Evolutionary conservation across 1,284 basidiomycete species (phyloP), one percentile per base, ranked within the genome.

Genomic region (Cutaneotrichosporon dermatis): DNA sequence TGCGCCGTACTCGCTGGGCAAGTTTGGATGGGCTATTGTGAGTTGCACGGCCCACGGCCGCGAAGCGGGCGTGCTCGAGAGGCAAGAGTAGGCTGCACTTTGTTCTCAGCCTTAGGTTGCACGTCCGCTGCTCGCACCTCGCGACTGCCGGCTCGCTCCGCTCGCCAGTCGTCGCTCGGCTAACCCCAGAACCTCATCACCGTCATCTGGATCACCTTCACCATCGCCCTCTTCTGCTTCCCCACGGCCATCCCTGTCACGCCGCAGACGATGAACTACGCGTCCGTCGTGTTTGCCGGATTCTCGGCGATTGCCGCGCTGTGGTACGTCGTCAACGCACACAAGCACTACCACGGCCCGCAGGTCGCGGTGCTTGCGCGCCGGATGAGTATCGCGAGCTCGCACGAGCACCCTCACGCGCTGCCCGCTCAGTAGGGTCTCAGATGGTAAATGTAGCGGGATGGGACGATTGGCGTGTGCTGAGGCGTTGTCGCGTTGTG

Each of bases 281-380:
- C 81, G 11, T 84, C 83, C 34, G 84, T 84, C 5, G 84, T 86
- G 16, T 86, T 85, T 60, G 80, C 85, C 16, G 84, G 83, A 1
- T 85, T 86, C 64, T 83, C 75, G 1, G 64, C 73, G 8, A 79
- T 86, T 37, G 84, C 83, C 45, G 81, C 79, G 0, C 74, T 79
- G 12, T 86, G 84, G 85, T 86, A 86, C 65, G 50, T 82, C 53
- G 80, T 84, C 62, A 63, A 66, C 55, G 75, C 73, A 3, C 63
- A 69, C 43, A 71, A 67, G 54, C 64, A 75, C 57, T 77, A 72
- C 66, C 51, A 59, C 9, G 75, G 75, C 11, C 75, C 75, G 12
- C 66, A 69, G 15, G 56, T 61, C 10, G 50, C 51, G 4, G 42
- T 44, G 7, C 45, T 55, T 13, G 16, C 37, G 37, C 50, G 50